Conservation (phyloP, 345 rosid genomes). For the Carallia pectinifolia region DNA sequence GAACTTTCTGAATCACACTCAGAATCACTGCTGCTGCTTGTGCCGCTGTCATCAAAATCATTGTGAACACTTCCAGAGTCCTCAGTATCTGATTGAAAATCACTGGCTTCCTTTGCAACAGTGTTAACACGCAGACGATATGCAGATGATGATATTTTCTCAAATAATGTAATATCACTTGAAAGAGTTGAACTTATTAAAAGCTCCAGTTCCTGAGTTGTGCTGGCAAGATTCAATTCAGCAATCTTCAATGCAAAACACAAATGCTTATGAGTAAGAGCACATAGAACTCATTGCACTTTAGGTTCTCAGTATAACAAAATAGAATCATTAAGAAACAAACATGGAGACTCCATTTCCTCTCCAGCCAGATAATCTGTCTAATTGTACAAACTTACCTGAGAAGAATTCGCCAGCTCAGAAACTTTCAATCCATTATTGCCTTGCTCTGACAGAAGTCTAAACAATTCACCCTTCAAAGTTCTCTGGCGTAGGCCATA, state of each 20-base stretch:
- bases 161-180: slow-evolving; percentile 92
- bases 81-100: slow-evolving; percentile 63
- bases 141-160: slow-evolving; percentile 74
- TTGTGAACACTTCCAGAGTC: slow-evolving; percentile 87
- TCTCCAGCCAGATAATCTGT: neutral
- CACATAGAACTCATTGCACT: neutral
- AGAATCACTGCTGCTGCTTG: slow-evolving; percentile 53
- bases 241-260: slow-evolving; percentile 49
- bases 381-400: slow-evolving; percentile 39
- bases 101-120: slow-evolving; percentile 44
- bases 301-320: neutral
- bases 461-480: slow-evolving; percentile 81
- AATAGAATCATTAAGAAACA: neutral
- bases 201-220: slow-evolving; percentile 62
- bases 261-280: slow-evolving; percentile 8
- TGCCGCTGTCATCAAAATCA: slow-evolving; percentile 42
- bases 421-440: slow-evolving; percentile 67
- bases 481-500: slow-evolving; percentile 70
- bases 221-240: slow-evolving; percentile 57
- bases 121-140: slow-evolving; percentile 71
- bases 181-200: slow-evolving; percentile 74
- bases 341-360: neutral
- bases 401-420: slow-evolving; percentile 58
- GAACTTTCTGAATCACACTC: slow-evolving; percentile 51
- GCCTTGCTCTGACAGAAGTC: slow-evolving; percentile 60